Evolutionary conservation across 148 eudicot genomes (phyloP).

Genomic region (Fagopyrum esculentum): DNA sequence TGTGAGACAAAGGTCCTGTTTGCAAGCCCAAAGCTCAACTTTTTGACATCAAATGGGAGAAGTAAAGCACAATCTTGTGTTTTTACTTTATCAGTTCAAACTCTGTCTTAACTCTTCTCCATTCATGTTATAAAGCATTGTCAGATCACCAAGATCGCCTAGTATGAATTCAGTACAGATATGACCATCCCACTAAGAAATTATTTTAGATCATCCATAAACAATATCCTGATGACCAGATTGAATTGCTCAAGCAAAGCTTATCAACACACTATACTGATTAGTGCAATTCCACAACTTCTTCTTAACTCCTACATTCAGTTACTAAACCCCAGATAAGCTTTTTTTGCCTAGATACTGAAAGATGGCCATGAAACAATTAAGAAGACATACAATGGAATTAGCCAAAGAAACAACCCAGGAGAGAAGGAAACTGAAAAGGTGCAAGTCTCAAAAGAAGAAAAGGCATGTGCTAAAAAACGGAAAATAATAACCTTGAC

Average conservation of each 20-base stretch:
- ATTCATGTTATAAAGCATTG: background rate
- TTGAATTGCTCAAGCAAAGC: background rate
- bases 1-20: background rate
- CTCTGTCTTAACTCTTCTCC: background rate
- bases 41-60: background rate
- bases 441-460: background rate
- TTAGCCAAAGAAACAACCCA: no score
- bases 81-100: background rate
- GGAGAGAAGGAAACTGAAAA: background rate
- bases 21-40: background rate
- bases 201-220: background rate
- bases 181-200: background rate
- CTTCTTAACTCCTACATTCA: background rate
- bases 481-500: slow-evolving; percentile 1
- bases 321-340: background rate
- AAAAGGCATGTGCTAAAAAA: background rate
- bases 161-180: background rate
- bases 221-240: background rate
- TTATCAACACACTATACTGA: background rate
- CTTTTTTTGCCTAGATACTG: background rate
- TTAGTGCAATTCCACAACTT: background rate
- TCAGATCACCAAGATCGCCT: background rate
- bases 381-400: no score
- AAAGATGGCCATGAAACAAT: background rate
- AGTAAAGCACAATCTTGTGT: background rate